Base-by-base conservation (phyloP, 2,329 filamentous ascomycete genomes). In the Teratosphaeria nubilosa region DNA sequence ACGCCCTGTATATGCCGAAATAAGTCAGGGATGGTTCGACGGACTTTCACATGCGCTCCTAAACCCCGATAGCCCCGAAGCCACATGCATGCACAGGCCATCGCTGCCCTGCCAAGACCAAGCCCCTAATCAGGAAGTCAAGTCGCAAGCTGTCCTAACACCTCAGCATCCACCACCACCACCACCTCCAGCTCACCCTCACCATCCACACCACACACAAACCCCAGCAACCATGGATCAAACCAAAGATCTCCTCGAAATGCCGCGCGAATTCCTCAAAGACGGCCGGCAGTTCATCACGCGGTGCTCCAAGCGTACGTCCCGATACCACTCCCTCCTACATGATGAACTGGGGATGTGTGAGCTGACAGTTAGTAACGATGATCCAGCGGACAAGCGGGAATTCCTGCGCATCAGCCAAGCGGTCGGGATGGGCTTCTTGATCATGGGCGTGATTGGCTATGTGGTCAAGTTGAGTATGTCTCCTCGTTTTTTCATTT, bases 381-480 rank as follows among this genome's bases (percentile, higher is more conserved):
- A 5, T 57, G 0, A 24, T 37, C 56, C 63, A 82, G 80, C 81
- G 68, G 80, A 83, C 71, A 78, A 78, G 70, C 76, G 80, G 65
- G 80, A 83, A 69, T 82, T 82, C 71, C 72, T 80, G 65, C 80
- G 81, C 74, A 83, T 83, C 69, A 80, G 77, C 63, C 81, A 83
- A 75, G 85, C 85, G 61, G 85, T 87, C 62, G 85, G 84, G 59
- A 80, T 86, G 62, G 85, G 85, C 60, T 87, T 87, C 75, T 73
- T 87, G 62, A 80, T 87, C 73, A 87, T 86, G 84, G 84, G 84
- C 62, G 82, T 83, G 53, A 85, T 87, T 59, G 85, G 85, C 62
- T 87, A 86, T 74, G 73, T 87, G 62, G 83, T 87, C 70, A 87
- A 87, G 79, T 78, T 87, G 69, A 85, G 82, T 85, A 77, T 54